A percentile compares a stretch with the other conserved stretches of the same genome.
Conservation (phyloP, 2,329 filamentous ascomycete species). For the Akanthomyces dipterigenus region DNA sequence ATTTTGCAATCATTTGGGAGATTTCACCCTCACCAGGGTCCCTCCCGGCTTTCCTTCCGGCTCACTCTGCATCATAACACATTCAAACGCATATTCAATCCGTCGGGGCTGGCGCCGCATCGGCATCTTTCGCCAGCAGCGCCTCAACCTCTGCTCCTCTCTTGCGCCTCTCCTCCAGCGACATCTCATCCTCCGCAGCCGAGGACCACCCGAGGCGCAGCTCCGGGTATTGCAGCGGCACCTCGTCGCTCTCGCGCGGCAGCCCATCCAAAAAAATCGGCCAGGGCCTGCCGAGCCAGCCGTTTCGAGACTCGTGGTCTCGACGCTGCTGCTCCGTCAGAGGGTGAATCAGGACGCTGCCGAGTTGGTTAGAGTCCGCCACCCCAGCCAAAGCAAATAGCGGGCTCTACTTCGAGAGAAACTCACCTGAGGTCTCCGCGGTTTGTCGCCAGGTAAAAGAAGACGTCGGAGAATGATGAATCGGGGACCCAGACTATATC, state of each 20-base stretch:
- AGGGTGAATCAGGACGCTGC: slow-evolving; percentile 26
- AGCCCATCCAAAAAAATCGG: slow-evolving; percentile 26
- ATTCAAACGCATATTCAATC: slow-evolving; percentile 3
- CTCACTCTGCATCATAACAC: no score
- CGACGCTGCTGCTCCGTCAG: slow-evolving; percentile 24
- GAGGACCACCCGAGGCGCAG: slow-evolving; percentile 25
- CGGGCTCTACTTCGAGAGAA: no score
- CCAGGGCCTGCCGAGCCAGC: slow-evolving; percentile 28
- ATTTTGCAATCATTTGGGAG: no score
- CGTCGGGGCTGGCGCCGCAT: slow-evolving; percentile 25
- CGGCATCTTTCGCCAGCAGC: slow-evolving; percentile 22
- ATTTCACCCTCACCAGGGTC: no score
- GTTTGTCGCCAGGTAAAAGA: slow-evolving; percentile 27
- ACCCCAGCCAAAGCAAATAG: not conserved
- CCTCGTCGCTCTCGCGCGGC: slow-evolving; percentile 19
- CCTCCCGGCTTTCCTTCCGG: no score
- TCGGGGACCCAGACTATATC: slow-evolving; percentile 26
- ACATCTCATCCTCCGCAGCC: slow-evolving; percentile 21
- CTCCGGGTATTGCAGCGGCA: slow-evolving; percentile 27
- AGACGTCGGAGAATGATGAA: slow-evolving; percentile 28
- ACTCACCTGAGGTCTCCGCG: slow-evolving; percentile 24
- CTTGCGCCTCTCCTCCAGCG: slow-evolving; percentile 24
- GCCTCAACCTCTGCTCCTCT: slow-evolving; percentile 24
- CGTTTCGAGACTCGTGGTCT: slow-evolving; percentile 27
- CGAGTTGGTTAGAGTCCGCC: not conserved